phyloP scores from a whole-genome alignment of 73 alveolate species.

The Halteria grandinella region DNA sequence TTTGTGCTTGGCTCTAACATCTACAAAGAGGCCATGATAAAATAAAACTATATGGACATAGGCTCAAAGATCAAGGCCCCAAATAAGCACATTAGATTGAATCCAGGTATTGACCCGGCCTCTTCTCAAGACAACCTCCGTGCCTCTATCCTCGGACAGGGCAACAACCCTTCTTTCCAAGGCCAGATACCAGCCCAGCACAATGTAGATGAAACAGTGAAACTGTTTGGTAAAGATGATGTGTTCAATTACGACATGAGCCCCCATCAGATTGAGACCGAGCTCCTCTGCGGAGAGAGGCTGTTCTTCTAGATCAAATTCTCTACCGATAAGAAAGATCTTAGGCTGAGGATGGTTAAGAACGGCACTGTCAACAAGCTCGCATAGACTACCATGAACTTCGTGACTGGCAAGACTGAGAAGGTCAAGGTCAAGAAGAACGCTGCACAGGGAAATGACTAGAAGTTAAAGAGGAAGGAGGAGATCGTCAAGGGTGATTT shows the following conservation, averaged over 20 bases:
- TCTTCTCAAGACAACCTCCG: not conserved
- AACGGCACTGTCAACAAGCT: conserved; percentile 24
- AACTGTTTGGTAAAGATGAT: conserved; percentile 36
- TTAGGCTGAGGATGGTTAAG: conserved; percentile 40
- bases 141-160: not conserved
- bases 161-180: not conserved
- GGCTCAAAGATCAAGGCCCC: conserved; percentile 12
- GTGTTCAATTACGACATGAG: conserved; percentile 60
- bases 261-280: conserved; percentile 61
- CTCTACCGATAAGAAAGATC: conserved; percentile 52
- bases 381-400: not conserved
- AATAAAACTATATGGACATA: conserved; percentile 66
- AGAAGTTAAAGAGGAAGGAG: not conserved
- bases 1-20: conserved; percentile 52
- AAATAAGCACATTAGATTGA: conserved; percentile 7
- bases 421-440: not conserved
- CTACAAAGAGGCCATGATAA: conserved; percentile 57
- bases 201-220: not conserved
- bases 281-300: conserved; percentile 57
- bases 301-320: conserved; percentile 47
- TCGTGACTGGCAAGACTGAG: conserved; percentile 12
- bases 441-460: not conserved
- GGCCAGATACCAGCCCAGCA: not conserved
- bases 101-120: not conserved
- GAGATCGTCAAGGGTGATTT: conserved; percentile 3